These are phyloP conservation scores for Pilaira anomala DNA, from an alignment of 192 early-diverging fungal genomes.

Conservation along the genomic window DNA sequence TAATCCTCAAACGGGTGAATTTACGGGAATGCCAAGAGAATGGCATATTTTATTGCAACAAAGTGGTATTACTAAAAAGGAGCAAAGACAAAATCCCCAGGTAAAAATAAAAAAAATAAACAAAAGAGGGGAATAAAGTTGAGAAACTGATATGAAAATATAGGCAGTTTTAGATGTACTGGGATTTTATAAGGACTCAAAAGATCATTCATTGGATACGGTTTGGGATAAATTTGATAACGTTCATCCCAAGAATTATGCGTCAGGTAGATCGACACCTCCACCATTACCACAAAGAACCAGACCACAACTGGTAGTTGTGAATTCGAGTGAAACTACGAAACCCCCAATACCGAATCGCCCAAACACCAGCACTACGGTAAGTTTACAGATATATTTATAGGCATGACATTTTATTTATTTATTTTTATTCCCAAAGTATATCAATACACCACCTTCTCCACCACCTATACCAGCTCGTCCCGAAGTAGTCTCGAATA, in stretches of 20 bases:
- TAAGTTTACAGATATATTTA: too few species aligned
- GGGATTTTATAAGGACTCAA: constrained; percentile 72
- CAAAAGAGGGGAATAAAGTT: background rate
- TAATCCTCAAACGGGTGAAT: constrained; percentile 94
- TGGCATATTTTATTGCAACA: constrained; percentile 90
- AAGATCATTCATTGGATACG: constrained; percentile 23
- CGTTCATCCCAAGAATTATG: constrained; percentile 15
- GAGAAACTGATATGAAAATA: background rate
- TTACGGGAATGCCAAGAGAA: constrained; percentile 89
- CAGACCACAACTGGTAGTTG: constrained; percentile 15
- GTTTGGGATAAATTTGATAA: constrained; percentile 40
- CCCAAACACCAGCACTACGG: background rate
- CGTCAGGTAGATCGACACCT: constrained; percentile 9
- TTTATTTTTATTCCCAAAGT: too few species aligned
- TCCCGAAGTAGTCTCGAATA: constrained; percentile 2
- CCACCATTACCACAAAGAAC: constrained; percentile 28
- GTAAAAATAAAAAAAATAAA: constrained; percentile 21
- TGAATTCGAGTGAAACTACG: background rate
- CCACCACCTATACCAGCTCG: constrained; percentile 26
- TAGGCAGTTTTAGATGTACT: constrained; percentile 78
- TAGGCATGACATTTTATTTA: too few species aligned
- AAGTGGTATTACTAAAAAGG: constrained; percentile 91
- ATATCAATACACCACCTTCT: background rate
- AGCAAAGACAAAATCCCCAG: constrained; percentile 89
- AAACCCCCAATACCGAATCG: constrained; percentile 9